Evolutionary conservation across 2,329 filamentous ascomycete species (phyloP).

Genomic region (Boeremia exigua): DNA sequence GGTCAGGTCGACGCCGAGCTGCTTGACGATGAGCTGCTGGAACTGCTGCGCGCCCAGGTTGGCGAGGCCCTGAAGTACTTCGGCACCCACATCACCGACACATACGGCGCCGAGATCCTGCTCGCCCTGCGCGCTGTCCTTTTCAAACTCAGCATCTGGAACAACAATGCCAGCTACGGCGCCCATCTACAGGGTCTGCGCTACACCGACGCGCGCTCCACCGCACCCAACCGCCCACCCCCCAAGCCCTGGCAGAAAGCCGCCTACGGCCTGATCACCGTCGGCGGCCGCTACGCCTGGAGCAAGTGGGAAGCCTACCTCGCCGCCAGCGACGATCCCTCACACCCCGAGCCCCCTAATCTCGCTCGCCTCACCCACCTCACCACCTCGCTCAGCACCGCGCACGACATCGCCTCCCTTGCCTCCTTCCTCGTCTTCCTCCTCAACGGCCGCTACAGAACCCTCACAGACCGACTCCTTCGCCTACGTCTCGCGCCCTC

Average conservation of each 20-base stretch:
- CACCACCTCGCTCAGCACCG: slow-evolving; percentile 71
- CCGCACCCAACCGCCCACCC: slow-evolving; percentile 59
- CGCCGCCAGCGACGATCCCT: slow-evolving; percentile 76
- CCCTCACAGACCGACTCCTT: slow-evolving; percentile 83
- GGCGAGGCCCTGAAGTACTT: slow-evolving; percentile 88
- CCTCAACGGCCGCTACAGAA: slow-evolving; percentile 88
- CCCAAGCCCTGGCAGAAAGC: slow-evolving; percentile 85
- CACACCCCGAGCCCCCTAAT: slow-evolving; percentile 57
- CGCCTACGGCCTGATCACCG: slow-evolving; percentile 82
- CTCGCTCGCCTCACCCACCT: slow-evolving; percentile 68
- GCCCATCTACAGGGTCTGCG: slow-evolving; percentile 89
- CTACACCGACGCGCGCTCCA: slow-evolving; percentile 81
- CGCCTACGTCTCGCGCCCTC: slow-evolving; percentile 84
- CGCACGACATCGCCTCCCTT: slow-evolving; percentile 82
- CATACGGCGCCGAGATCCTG: slow-evolving; percentile 86
- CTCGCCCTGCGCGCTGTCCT: slow-evolving; percentile 77
- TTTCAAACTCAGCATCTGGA: slow-evolving; percentile 97
- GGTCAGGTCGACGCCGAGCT: slow-evolving; percentile 96
- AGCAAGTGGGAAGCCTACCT: slow-evolving; percentile 89
- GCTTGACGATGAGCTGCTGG: slow-evolving; percentile 88
- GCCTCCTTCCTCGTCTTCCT: slow-evolving; percentile 89
- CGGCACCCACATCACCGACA: slow-evolving; percentile 76
- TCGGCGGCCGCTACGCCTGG: slow-evolving; percentile 90
- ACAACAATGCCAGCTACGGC: slow-evolving; percentile 93
- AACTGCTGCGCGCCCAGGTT: slow-evolving; percentile 84